Base-by-base conservation (phyloP, 345 rosid genomes). In the Hibiscus mutabilis region DNA sequence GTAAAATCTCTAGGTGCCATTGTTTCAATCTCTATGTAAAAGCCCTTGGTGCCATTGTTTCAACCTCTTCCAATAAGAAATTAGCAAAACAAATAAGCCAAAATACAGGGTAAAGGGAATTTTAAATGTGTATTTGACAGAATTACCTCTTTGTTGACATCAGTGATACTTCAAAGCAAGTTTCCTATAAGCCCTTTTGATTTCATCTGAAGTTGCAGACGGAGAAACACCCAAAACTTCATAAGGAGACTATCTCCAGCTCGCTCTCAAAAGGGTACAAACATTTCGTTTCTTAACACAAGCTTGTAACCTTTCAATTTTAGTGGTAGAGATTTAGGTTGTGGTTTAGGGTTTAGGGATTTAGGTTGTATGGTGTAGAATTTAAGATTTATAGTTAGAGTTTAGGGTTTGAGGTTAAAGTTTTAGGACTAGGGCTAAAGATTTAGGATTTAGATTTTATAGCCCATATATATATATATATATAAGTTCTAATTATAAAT, bases 111-210 rank as follows among this genome's bases (percentile, higher is more conserved):
- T 27, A 29, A 47, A 16, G 18, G 33, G 19, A 19, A 53, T 14
- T 52, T 51, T 56, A 37, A 6, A 61, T 37, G 35, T 29, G 9
- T 25, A 71, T 21, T 11, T n/a, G 19, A 35, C 8, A 25, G 37
- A 47, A 55, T 42, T 42, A 10, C 97, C 97, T 88, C 90, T 78
- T 91, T 91, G 75, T 95, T 95, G 69, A 95, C 96, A 79, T 95
- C 97, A 69, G 71, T 95, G 97, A 77, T 80, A 91, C 84, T 87
- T 91, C 71, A 95, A 80, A 80, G 99, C 99, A 78, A 95, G 97
- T 84, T 85, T 95, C 76, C 98, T 85, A 63, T 94, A 94, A 79
- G 98, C 97, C 83, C 87, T 88, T 76, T 95, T 94, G 79, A 94
- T 91, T 68, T 95, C 97, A 74, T 71, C 81, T n/a, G 91, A 79